These are phyloP conservation scores for Paramecium caudatum DNA, from an alignment of 73 alveolate genomes.

Conservation along the genomic window DNA sequence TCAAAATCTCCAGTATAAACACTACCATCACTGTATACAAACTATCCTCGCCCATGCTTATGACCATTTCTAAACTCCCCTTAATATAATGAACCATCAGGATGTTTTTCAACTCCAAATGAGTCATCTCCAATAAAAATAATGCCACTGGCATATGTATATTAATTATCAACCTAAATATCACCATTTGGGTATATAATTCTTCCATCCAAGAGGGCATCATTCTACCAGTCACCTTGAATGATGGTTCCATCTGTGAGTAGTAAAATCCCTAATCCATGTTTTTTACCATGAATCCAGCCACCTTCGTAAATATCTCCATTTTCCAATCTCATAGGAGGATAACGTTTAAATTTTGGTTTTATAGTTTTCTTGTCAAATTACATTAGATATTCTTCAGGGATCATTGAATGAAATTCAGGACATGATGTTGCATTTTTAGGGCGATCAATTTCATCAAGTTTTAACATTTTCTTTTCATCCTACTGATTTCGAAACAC, in stretches of 20 bases:
- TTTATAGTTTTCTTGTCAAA: constrained; percentile 45
- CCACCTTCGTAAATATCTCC: constrained; percentile 69
- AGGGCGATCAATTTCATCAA: constrained; percentile 53
- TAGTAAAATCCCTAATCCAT: constrained; percentile 65
- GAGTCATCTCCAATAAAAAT: constrained; percentile 46
- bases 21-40: constrained; percentile 37
- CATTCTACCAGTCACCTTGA: constrained; percentile 62
- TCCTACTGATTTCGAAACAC: constrained; percentile 30
- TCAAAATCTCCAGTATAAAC: constrained; percentile 70
- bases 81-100: constrained; percentile 52
- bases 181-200: constrained; percentile 66
- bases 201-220: constrained; percentile 14
- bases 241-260: neutral
- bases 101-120: constrained; percentile 47
- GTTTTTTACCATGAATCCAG: constrained; percentile 69
- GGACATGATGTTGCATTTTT: constrained; percentile 66
- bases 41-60: constrained; percentile 61
- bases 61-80: constrained; percentile 67
- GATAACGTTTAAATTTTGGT: constrained; percentile 53
- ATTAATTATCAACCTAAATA: constrained; percentile 10
- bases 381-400: neutral
- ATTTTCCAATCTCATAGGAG: constrained; percentile 61
- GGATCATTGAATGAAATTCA: neutral
- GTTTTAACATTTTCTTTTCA: neutral
- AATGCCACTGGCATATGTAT: constrained; percentile 38